These are phyloP conservation scores for Yamagishiella unicocca DNA, from an alignment of 139 green algal species.

Conservation along the genomic window DNA sequence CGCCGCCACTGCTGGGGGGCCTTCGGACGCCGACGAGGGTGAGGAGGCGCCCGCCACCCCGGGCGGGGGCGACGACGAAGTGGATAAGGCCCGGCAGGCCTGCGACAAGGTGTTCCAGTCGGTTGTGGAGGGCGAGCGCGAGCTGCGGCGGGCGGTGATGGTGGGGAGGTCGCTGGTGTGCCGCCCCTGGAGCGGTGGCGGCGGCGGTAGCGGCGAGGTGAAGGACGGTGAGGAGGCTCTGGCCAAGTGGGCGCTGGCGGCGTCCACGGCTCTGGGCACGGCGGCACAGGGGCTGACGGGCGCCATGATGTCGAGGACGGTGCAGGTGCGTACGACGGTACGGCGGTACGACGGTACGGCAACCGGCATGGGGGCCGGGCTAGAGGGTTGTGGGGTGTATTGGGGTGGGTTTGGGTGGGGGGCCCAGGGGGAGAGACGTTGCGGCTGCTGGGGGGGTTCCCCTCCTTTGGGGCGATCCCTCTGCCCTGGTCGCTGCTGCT, in stretches of 20 bases:
- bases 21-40: background rate
- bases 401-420: no score
- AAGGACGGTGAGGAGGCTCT: background rate
- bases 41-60: background rate
- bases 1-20: background rate
- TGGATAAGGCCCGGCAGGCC: background rate
- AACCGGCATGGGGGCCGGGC: no score
- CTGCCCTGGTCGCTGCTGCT: no score
- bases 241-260: background rate
- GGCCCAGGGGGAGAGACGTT: no score
- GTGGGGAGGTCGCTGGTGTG: background rate
- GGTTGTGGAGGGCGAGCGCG: slow-evolving; percentile 9
- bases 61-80: background rate
- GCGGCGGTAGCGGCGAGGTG: background rate
- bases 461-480: no score
- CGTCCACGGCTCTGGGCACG: background rate
- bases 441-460: no score
- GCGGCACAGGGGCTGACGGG: background rate
- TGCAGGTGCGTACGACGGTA: slow-evolving; percentile 11
- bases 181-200: background rate
- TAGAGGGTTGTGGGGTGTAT: no score
- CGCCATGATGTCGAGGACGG: background rate
- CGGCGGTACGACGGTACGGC: no score
- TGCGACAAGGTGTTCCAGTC: background rate
- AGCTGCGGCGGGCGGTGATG: background rate